A percentile compares a stretch with the other conserved stretches of the same genome.
Conservation (phyloP, 2,329 filamentous ascomycete genomes). For the Scedosporium dehoogii region DNA sequence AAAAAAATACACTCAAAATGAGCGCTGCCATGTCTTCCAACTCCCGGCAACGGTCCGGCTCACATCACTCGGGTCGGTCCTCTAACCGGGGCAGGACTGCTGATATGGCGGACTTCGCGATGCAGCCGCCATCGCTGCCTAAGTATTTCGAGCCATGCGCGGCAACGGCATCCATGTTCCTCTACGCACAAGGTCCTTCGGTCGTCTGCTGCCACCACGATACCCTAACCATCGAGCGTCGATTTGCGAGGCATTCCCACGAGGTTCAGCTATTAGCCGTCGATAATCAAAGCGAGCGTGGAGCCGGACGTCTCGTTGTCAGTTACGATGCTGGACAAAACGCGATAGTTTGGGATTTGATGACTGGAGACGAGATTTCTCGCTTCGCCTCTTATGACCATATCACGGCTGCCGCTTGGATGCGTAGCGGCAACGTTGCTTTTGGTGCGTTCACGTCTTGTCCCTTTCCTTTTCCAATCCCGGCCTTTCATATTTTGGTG, state of each 20-base stretch:
- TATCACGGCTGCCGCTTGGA: conserved; percentile 80
- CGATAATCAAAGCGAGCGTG: conserved; percentile 82
- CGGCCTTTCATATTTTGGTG: neutral
- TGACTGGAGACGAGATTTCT: conserved; percentile 82
- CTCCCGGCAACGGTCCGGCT: conserved; percentile 6
- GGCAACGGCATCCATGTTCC: conserved; percentile 80
- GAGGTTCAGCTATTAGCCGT: conserved; percentile 77
- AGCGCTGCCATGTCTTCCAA: conserved; percentile 4
- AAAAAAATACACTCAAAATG: conserved; percentile 1
- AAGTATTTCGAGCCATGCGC: conserved; percentile 75
- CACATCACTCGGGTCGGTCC: conserved; percentile 5
- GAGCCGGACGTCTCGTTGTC: conserved; percentile 75
- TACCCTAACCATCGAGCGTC: conserved; percentile 76
- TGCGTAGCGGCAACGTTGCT: conserved; percentile 92
- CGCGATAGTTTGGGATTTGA: conserved; percentile 92
- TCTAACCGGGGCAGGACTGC: conserved; percentile 8
- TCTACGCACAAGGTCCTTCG: conserved; percentile 74
- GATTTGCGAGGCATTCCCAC: conserved; percentile 75
- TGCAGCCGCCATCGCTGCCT: conserved; percentile 13
- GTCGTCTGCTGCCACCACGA: conserved; percentile 90
- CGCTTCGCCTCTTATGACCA: conserved; percentile 89
- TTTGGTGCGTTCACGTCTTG: conserved; percentile 60
- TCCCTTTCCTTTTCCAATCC: conserved; percentile 10
- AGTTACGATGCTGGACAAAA: conserved; percentile 89
- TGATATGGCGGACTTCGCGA: conserved; percentile 9